Percentiles rank a stretch among this genome's conserved stretches.
Evolutionary conservation across 2,329 filamentous ascomycete genomes (phyloP).

Genomic region (Penicillium griseofulvum): DNA sequence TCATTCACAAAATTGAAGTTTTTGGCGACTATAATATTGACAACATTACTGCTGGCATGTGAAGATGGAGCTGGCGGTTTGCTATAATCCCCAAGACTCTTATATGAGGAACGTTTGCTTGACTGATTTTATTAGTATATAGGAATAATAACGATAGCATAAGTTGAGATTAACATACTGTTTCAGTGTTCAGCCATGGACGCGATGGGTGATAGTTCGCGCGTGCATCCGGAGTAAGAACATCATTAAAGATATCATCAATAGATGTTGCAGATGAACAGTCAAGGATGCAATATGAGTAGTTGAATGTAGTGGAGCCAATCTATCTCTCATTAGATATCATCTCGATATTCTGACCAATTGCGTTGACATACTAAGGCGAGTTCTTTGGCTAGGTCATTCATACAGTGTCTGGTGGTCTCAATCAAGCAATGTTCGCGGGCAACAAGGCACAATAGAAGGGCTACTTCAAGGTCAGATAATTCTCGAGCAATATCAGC

Average conservation of each 20-base stretch:
- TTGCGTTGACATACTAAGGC: slow-evolving; percentile 54
- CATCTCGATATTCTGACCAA: background rate
- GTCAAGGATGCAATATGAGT: slow-evolving; percentile 67
- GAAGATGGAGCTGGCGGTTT: slow-evolving; percentile 27
- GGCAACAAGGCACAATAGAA: slow-evolving; percentile 75
- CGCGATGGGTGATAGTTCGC: slow-evolving; percentile 16
- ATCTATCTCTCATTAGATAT: slow-evolving; percentile 49
- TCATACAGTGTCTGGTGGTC: slow-evolving; percentile 60
- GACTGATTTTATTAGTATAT: slow-evolving; percentile 17
- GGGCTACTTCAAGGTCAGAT: slow-evolving; percentile 82
- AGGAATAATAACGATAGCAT: background rate
- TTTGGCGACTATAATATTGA: slow-evolving; percentile 78
- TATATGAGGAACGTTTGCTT: slow-evolving; percentile 24
- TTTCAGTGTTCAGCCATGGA: slow-evolving; percentile 18
- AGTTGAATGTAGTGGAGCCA: slow-evolving; percentile 67
- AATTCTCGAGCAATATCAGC: slow-evolving; percentile 71
- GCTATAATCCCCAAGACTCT: slow-evolving; percentile 16
- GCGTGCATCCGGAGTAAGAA: slow-evolving; percentile 52
- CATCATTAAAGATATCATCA: slow-evolving; percentile 73
- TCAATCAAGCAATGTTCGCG: slow-evolving; percentile 87
- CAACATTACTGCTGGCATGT: slow-evolving; percentile 56
- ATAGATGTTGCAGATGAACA: slow-evolving; percentile 72
- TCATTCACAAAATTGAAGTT: slow-evolving; percentile 72
- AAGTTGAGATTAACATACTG: slow-evolving; percentile 15
- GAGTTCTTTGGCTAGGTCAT: slow-evolving; percentile 71